Conservation (phyloP, 192 early-diverging fungal genomes). For the Thamnidium elegans region DNA sequence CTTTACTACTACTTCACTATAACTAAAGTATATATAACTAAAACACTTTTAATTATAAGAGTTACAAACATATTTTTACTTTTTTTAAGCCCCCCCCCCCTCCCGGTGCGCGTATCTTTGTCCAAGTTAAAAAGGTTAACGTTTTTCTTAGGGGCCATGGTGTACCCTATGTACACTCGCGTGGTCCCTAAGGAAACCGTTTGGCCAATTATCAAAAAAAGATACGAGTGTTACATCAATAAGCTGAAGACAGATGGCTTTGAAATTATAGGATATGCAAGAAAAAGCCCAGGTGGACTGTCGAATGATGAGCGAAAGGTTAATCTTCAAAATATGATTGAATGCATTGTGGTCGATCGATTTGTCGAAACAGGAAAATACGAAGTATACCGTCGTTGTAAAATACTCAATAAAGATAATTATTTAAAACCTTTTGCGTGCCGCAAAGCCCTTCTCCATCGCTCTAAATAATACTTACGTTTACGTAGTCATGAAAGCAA, state of each 20-base stretch:
- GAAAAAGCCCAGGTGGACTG: conserved; percentile 8
- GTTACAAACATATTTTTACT: too few species aligned
- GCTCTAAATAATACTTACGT: not conserved
- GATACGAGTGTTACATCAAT: conserved; percentile 9
- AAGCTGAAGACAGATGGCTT: conserved; percentile 9
- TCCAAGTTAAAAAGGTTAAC: too few species aligned
- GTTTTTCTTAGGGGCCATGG: too few species aligned
- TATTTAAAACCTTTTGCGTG: not conserved
- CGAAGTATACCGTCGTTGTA: conserved; percentile 11
- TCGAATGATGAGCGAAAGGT: not conserved
- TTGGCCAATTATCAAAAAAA: conserved; percentile 13
- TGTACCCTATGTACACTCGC: too few species aligned
- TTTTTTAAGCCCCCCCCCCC: too few species aligned
- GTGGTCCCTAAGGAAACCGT: too few species aligned
- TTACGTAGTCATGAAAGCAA: conserved; percentile 7
- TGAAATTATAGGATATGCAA: conserved; percentile 13
- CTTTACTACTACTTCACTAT: too few species aligned
- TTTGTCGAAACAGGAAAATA: conserved; percentile 9
- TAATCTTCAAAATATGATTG: conserved; percentile 13
- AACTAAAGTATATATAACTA: too few species aligned
- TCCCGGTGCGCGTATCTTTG: too few species aligned
- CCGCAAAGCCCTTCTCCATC: not conserved
- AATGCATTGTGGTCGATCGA: conserved; percentile 16
- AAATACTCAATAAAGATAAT: not conserved
- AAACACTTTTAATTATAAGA: too few species aligned